These are phyloP conservation scores for Pugionium dolabratum DNA, from an alignment of 345 rosid genomes.

Conservation along the genomic window DNA sequence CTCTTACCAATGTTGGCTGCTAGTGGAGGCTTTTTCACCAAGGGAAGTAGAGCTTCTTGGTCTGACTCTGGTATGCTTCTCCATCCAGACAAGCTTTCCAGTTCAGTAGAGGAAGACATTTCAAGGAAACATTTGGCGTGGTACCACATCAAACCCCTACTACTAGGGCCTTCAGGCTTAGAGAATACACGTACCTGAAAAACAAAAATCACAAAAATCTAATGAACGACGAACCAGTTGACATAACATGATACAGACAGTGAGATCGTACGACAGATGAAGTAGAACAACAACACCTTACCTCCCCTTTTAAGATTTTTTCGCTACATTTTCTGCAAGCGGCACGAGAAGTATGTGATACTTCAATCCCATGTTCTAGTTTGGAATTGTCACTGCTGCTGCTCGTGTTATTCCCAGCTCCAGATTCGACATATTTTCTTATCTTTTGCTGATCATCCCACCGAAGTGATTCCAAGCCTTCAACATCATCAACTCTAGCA, in stretches of 20 bases:
- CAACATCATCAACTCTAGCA: conserved; percentile 82
- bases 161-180: conserved; percentile 63
- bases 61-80: conserved; percentile 65
- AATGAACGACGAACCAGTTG: conserved; percentile 15
- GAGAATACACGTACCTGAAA: conserved; percentile 76
- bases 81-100: conserved; percentile 81
- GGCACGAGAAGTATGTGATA: conserved; percentile 79
- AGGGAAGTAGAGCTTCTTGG: conserved; percentile 50
- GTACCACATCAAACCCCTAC: conserved; percentile 78
- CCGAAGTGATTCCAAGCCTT: conserved; percentile 80
- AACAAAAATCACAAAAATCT: conserved; percentile 6
- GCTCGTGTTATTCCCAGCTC: conserved; percentile 25
- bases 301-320: conserved; percentile 91
- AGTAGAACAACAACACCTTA: conserved; percentile 42
- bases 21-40: conserved; percentile 53
- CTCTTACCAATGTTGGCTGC: conserved; percentile 53
- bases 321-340: conserved; percentile 66
- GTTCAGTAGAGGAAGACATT: conserved; percentile 52
- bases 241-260: conserved; percentile 13
- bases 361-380: conserved; percentile 68
- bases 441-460: conserved; percentile 97
- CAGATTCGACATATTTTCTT: conserved; percentile 63
- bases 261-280: conserved; percentile 17
- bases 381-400: conserved; percentile 31
- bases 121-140: conserved; percentile 78